These are phyloP conservation scores for Grosmannia serpens DNA, from an alignment of 2,329 filamentous ascomycete genomes.

Conservation along the genomic window DNA sequence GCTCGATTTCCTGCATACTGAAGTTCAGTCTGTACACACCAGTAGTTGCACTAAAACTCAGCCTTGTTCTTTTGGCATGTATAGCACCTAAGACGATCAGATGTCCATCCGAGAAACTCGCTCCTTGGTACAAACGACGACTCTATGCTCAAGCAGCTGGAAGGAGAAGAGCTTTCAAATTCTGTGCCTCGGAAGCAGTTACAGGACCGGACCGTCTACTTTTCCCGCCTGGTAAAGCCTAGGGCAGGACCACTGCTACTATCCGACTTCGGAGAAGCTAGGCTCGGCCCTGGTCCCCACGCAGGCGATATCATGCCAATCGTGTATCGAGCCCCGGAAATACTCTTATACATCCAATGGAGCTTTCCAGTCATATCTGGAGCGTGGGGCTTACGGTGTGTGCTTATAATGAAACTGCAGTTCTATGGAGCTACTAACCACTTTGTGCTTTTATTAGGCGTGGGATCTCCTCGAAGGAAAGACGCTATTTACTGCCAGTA, in stretches of 20 bases:
- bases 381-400: background rate
- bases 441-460: background rate
- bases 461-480: background rate
- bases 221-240: background rate
- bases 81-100: background rate
- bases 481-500: background rate
- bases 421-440: background rate
- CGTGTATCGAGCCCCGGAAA: background rate
- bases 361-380: constrained; percentile 1
- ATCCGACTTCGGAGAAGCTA: background rate
- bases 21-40: background rate
- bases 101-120: background rate
- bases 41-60: background rate
- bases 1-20: background rate
- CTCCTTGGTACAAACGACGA: background rate
- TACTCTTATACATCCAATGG: background rate
- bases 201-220: background rate
- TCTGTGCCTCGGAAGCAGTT: background rate
- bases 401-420: background rate
- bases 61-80: background rate
- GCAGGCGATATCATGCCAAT: background rate
- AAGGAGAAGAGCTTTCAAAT: background rate
- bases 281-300: background rate
- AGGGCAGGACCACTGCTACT: background rate
- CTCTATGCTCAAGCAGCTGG: background rate